phyloP scores from a whole-genome alignment of 805 yeast genomes.

The Saccharomycopsis babjevae region DNA sequence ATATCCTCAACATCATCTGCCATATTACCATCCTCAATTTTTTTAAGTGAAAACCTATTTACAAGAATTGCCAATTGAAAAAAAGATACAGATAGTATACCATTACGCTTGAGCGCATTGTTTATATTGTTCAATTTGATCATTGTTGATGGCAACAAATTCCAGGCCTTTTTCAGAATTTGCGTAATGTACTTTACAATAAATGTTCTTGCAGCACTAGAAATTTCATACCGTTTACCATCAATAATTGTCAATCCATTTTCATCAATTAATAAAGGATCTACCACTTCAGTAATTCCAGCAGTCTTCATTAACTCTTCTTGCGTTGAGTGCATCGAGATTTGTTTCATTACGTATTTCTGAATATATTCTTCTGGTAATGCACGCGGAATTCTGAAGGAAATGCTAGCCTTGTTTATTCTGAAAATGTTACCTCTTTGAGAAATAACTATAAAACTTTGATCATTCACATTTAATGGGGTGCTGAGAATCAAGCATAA shows the following conservation, averaged over 20 bases:
- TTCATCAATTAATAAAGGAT: background rate
- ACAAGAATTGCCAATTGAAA: background rate
- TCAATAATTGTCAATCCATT: background rate
- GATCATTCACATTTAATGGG: background rate
- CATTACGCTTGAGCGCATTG: background rate
- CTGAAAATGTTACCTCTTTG: background rate
- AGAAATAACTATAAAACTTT: background rate
- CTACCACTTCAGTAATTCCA: background rate
- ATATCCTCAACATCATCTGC: background rate
- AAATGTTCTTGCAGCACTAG: background rate
- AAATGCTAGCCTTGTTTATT: background rate
- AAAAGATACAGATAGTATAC: background rate
- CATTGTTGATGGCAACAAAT: background rate
- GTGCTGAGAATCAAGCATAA: background rate
- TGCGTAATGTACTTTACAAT: background rate
- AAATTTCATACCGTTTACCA: background rate
- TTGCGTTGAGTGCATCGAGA: background rate
- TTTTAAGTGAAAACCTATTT: background rate
- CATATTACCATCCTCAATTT: background rate
- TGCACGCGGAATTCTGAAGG: background rate
- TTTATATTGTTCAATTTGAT: background rate
- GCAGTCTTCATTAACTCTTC: background rate
- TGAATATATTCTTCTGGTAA: background rate
- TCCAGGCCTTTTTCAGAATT: background rate
- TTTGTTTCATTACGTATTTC: background rate